Percentiles rank a stretch among this genome's conserved stretches.
Conservation (phyloP, 805 yeast genomes). For the Kodamaea restingae region DNA sequence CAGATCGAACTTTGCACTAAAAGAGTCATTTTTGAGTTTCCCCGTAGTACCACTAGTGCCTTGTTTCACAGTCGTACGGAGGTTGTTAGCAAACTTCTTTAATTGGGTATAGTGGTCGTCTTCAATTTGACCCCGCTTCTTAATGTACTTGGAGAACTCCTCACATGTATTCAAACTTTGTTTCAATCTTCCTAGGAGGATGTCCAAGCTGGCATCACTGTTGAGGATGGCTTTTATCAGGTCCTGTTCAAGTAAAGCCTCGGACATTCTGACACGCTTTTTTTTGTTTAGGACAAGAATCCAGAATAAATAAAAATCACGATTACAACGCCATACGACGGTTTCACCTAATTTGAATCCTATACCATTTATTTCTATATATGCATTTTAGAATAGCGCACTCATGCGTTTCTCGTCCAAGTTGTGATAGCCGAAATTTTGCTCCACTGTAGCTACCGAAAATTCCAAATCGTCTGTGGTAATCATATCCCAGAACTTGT, state of each 20-base stretch:
- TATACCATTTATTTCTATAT: neutral
- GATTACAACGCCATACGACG: neutral
- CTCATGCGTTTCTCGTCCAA: conserved; percentile 31
- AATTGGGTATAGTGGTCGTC: conserved; percentile 74
- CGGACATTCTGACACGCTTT: conserved; percentile 5
- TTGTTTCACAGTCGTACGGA: conserved; percentile 46
- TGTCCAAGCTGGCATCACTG: conserved; percentile 74
- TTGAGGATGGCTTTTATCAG: conserved; percentile 50
- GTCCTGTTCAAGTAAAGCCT: conserved; percentile 34
- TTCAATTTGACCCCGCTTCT: conserved; percentile 73
- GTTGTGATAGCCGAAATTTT: conserved; percentile 30
- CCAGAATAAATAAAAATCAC: neutral
- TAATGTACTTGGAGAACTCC: conserved; percentile 75
- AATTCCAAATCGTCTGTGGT: conserved; percentile 94
- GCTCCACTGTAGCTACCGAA: conserved; percentile 53
- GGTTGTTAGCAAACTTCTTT: conserved; percentile 62
- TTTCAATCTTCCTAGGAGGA: conserved; percentile 68
- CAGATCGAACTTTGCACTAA: conserved; percentile 60
- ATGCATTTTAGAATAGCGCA: conserved; percentile 7
- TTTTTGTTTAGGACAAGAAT: conserved; percentile 6
- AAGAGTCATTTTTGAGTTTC: conserved; percentile 57
- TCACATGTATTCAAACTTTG: conserved; percentile 79
- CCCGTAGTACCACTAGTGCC: conserved; percentile 21
- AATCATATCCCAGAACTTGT: conserved; percentile 94
- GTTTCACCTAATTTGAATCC: neutral